phyloP scores from a whole-genome alignment of 2,329 filamentous ascomycete genomes.

The Colletotrichum viniferum region DNA sequence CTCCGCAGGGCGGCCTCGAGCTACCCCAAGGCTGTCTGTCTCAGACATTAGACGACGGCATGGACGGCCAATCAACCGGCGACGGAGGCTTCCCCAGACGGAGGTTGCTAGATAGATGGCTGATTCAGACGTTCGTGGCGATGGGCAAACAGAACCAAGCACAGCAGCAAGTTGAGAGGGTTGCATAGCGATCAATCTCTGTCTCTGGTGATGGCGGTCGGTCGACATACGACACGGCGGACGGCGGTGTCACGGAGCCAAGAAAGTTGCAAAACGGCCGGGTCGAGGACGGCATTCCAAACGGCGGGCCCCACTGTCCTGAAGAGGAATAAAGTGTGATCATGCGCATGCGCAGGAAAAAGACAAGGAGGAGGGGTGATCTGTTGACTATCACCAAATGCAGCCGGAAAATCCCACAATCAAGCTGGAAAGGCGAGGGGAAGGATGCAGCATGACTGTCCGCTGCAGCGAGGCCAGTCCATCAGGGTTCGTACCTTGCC shows the following conservation, averaged over 20 bases:
- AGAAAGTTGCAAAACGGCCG: background rate
- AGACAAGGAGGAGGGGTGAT: conserved; percentile 3
- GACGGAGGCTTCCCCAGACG: background rate
- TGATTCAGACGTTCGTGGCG: background rate
- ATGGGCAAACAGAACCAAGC: background rate
- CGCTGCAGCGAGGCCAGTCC: background rate
- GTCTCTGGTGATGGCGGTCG: background rate
- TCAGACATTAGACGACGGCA: conserved; percentile 9
- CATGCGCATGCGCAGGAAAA: conserved; percentile 12
- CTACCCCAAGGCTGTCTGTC: conserved; percentile 9
- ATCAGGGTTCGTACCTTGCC: background rate
- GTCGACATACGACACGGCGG: background rate
- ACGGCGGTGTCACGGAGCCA: background rate
- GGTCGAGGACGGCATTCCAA: background rate
- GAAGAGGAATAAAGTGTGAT: conserved; percentile 4
- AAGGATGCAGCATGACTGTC: background rate
- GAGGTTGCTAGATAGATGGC: background rate
- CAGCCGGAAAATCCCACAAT: background rate
- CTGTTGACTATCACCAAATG: background rate
- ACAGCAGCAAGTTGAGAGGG: background rate
- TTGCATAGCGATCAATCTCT: background rate
- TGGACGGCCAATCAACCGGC: background rate
- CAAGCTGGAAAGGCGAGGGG: background rate
- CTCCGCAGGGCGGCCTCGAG: background rate
- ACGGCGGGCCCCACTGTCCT: background rate